Evolutionary conservation across 1,284 basidiomycete species (phyloP).

Genomic region (Volvariella surrecta): DNA sequence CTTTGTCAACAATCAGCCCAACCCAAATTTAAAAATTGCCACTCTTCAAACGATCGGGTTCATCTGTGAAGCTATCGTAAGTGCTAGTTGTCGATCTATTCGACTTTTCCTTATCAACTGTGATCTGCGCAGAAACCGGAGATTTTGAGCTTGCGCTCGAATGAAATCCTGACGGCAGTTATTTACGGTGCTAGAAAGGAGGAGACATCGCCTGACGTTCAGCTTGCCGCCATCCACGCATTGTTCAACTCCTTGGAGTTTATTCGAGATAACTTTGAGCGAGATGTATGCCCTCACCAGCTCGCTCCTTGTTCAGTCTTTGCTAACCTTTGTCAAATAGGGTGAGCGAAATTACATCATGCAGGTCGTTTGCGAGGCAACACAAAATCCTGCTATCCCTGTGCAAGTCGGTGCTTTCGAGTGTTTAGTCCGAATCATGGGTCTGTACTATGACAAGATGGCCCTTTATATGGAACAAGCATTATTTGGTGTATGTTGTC

Average conservation of each 20-base stretch:
- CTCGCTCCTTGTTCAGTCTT: conserved; percentile 7
- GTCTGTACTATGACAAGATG: conserved; percentile 99
- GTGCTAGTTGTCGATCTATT: conserved; percentile 25
- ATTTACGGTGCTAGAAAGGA: conserved; percentile 98
- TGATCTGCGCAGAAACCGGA: conserved; percentile 69
- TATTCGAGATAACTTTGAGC: conserved; percentile 95
- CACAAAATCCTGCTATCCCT: conserved; percentile 70
- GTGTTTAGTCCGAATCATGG: conserved; percentile 95
- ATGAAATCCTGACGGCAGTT: conserved; percentile 97
- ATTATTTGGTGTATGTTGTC: conserved; percentile 79
- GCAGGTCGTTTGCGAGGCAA: conserved; percentile 99
- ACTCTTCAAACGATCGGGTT: conserved; percentile 95
- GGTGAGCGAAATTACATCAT: conserved; percentile 99
- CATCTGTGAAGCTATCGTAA: conserved; percentile 92
- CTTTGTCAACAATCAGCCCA: conserved; percentile 71
- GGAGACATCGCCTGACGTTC: conserved; percentile 89
- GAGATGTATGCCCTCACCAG: too few species aligned
- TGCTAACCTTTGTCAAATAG: conserved; percentile 29
- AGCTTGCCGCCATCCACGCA: conserved; percentile 91
- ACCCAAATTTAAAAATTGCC: conserved; percentile 77
- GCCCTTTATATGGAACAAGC: conserved; percentile 99
- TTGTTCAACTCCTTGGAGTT: conserved; percentile 97
- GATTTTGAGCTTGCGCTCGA: conserved; percentile 81
- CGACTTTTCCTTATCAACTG: conserved; percentile 10
- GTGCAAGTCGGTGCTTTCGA: conserved; percentile 95